These are phyloP conservation scores for Ailanthus altissimus DNA, from an alignment of 345 rosid genomes.

Conservation along the genomic window DNA sequence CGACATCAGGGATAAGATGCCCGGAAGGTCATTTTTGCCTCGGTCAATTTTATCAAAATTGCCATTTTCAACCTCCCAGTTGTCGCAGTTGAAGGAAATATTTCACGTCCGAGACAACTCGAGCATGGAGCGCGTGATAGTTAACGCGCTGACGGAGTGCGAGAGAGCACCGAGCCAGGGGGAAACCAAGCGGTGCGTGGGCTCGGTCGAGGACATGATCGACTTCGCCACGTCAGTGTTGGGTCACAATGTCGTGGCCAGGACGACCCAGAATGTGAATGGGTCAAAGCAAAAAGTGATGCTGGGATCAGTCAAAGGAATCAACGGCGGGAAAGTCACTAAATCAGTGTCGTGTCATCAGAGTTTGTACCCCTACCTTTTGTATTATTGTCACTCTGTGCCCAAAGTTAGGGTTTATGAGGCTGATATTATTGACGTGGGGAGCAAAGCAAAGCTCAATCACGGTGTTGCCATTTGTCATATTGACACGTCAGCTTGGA, in stretches of 20 bases:
- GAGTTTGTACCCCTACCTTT: constrained; percentile 66
- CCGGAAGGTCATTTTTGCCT: constrained; percentile 73
- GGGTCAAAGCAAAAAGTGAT: constrained; percentile 46
- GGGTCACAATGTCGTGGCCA: constrained; percentile 41
- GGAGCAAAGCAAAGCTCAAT: constrained; percentile 40
- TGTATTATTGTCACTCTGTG: constrained; percentile 77
- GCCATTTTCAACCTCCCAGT: constrained; percentile 48
- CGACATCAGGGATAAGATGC: constrained; percentile 68
- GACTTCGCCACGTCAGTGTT: constrained; percentile 56
- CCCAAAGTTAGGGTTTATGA: constrained; percentile 69
- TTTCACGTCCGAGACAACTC: constrained; percentile 48
- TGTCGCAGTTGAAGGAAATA: constrained; percentile 31
- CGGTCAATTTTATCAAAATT: constrained; percentile 45
- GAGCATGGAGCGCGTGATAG: constrained; percentile 43
- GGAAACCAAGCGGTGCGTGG: constrained; percentile 66
- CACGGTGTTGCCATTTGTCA: constrained; percentile 76
- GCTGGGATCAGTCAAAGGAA: constrained; percentile 52
- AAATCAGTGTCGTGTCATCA: constrained; percentile 79
- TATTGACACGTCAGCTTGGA: constrained; percentile 69
- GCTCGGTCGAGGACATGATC: constrained; percentile 69
- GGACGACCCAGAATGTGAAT: constrained; percentile 45
- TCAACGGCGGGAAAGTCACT: constrained; percentile 59
- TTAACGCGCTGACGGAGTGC: constrained; percentile 54
- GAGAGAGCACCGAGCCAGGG: constrained; percentile 63
- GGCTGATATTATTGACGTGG: constrained; percentile 51